Conservation (phyloP, 2,329 filamentous ascomycete species). For the Sporothrix pallida region DNA sequence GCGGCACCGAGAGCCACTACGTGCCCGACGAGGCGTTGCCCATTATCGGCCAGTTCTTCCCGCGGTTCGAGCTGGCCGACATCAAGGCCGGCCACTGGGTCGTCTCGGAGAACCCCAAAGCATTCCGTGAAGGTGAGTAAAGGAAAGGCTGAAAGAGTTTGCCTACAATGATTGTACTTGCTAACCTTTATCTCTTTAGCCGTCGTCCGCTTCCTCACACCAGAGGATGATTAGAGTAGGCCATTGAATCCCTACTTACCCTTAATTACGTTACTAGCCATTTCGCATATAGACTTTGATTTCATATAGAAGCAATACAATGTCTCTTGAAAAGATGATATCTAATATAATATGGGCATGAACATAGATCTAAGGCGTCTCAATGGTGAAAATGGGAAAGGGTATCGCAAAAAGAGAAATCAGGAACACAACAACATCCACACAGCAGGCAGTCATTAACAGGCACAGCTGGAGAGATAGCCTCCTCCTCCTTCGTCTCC, state of each 20-base stretch:
- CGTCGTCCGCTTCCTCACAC: slow-evolving; percentile 46
- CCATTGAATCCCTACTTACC: neutral
- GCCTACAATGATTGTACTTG: neutral
- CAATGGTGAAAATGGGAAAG: neutral
- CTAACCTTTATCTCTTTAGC: slow-evolving; percentile 37
- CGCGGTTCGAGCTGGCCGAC: slow-evolving; percentile 73
- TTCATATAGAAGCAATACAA: neutral
- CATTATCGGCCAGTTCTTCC: slow-evolving; percentile 82
- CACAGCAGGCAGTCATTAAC: slow-evolving; percentile 33
- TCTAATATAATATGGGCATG: slow-evolving; percentile 2
- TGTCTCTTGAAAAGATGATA: neutral
- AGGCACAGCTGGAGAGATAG: slow-evolving; percentile 39
- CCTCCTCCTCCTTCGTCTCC: slow-evolving; percentile 22
- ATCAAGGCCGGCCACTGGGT: slow-evolving; percentile 86
- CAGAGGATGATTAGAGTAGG: slow-evolving; percentile 41
- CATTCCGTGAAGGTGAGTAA: slow-evolving; percentile 70
- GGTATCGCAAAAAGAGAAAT: slow-evolving; percentile 22
- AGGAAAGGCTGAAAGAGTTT: too few species aligned
- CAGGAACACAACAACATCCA: neutral
- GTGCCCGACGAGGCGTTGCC: slow-evolving; percentile 80
- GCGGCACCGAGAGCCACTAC: slow-evolving; percentile 78
- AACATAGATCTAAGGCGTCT: slow-evolving; percentile 7
- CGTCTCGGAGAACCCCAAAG: slow-evolving; percentile 84
- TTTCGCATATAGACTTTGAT: slow-evolving; percentile 10
- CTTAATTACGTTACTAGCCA: too few species aligned